Evolutionary conservation across 345 rosid species (phyloP).

Genomic region (Trapa incisa): DNA sequence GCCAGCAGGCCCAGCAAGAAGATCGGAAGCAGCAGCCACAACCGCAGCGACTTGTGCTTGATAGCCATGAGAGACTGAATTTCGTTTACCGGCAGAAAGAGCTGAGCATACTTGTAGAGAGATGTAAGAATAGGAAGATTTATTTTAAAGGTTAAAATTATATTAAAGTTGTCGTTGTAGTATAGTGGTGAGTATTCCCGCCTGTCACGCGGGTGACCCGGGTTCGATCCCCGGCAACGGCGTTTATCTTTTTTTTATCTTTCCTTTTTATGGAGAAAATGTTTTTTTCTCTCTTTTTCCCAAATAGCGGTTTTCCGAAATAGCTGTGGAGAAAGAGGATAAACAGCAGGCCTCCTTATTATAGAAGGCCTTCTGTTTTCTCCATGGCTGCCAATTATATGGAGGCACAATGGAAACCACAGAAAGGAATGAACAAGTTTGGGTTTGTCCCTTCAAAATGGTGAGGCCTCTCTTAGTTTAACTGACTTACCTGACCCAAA

Average conservation of each 20-base stretch:
- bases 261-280: too few species aligned
- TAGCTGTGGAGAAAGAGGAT: not conserved
- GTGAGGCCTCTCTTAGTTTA: slow-evolving; percentile 11
- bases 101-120: not conserved
- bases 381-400: not conserved
- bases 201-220: slow-evolving; percentile 98
- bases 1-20: slow-evolving; percentile 26
- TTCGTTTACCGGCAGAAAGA: not conserved
- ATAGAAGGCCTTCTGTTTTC: slow-evolving; percentile 9
- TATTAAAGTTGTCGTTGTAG: slow-evolving; percentile 49
- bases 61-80: slow-evolving; percentile 4
- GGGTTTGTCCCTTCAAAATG: slow-evolving; percentile 13
- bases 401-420: slow-evolving; percentile 11
- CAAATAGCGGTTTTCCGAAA: too few species aligned
- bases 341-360: too few species aligned
- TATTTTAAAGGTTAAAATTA: too few species aligned
- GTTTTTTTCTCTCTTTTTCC: too few species aligned
- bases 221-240: slow-evolving; percentile 98
- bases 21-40: slow-evolving; percentile 8
- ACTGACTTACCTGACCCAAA: not conserved
- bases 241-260: slow-evolving; percentile 9
- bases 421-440: slow-evolving; percentile 1
- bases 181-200: slow-evolving; percentile 95
- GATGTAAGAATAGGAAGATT: not conserved
- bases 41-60: not conserved